These are phyloP conservation scores for Strobilomyces dryophilus DNA, from an alignment of 768 basidiomycete species.

Conservation along the genomic window DNA sequence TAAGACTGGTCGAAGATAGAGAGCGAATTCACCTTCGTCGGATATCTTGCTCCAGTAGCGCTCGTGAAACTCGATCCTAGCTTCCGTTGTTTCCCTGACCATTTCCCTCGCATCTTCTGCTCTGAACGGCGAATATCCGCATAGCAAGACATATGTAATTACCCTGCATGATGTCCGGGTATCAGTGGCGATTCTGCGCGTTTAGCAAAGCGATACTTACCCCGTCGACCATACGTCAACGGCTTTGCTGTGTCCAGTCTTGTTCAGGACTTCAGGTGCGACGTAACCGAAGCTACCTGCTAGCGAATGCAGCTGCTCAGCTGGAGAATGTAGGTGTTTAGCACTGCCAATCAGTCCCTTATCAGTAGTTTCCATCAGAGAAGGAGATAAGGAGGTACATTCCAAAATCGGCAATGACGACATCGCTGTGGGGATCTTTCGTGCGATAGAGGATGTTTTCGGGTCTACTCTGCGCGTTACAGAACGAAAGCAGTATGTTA, in stretches of 20 bases:
- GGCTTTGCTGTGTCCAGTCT: slow-evolving; percentile 83
- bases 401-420: slow-evolving; percentile 97
- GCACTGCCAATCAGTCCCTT: slow-evolving; percentile 45
- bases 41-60: slow-evolving; percentile 93
- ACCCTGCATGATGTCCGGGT: slow-evolving; percentile 45
- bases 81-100: slow-evolving; percentile 79
- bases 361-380: neutral
- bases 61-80: slow-evolving; percentile 87
- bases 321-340: slow-evolving; percentile 71
- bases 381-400: slow-evolving; percentile 53
- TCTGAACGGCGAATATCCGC: slow-evolving; percentile 94
- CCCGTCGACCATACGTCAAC: slow-evolving; percentile 95
- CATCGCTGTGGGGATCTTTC: slow-evolving; percentile 66
- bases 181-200: neutral
- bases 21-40: slow-evolving; percentile 48
- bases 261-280: slow-evolving; percentile 83
- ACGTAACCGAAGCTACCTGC: slow-evolving; percentile 88
- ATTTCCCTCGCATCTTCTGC: slow-evolving; percentile 74
- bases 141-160: slow-evolving; percentile 92
- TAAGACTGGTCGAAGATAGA: neutral
- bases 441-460: slow-evolving; percentile 96
- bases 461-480: slow-evolving; percentile 47
- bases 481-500: neutral
- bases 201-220: slow-evolving; percentile 38
- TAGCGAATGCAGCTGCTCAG: slow-evolving; percentile 65